phyloP scores from a whole-genome alignment of 2,329 filamentous ascomycete genomes.

The Cytospora piceae region DNA sequence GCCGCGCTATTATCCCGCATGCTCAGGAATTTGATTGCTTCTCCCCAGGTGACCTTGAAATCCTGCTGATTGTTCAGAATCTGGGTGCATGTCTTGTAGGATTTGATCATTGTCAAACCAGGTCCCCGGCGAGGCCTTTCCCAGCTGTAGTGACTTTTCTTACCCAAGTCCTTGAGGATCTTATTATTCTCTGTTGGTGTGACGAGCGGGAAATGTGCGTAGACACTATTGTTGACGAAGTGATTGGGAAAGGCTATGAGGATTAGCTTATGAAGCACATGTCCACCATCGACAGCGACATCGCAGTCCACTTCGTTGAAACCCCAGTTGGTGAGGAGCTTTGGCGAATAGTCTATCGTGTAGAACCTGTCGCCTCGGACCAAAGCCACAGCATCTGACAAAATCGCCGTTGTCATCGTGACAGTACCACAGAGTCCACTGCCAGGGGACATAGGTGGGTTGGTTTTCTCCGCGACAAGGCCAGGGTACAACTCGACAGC shows the following conservation, averaged over 20 bases:
- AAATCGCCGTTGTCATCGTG: slow-evolving; percentile 57
- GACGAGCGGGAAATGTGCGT: slow-evolving; percentile 60
- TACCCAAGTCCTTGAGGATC: slow-evolving; percentile 60
- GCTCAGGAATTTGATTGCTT: slow-evolving; percentile 53
- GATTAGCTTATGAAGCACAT: slow-evolving; percentile 51
- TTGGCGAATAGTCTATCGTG: slow-evolving; percentile 51
- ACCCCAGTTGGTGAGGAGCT: slow-evolving; percentile 49
- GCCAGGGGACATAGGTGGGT: slow-evolving; percentile 54
- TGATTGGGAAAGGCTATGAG: slow-evolving; percentile 49
- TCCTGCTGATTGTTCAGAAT: slow-evolving; percentile 56
- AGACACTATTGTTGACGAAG: slow-evolving; percentile 58
- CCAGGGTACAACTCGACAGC: slow-evolving; percentile 73
- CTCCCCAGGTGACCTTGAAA: slow-evolving; percentile 63
- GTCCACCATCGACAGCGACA: slow-evolving; percentile 45
- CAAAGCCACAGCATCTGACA: slow-evolving; percentile 63
- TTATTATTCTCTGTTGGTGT: slow-evolving; percentile 54
- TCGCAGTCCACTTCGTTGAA: slow-evolving; percentile 46
- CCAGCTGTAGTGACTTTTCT: slow-evolving; percentile 62
- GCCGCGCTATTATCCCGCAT: slow-evolving; percentile 29
- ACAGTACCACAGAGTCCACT: slow-evolving; percentile 57
- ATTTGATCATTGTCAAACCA: slow-evolving; percentile 53
- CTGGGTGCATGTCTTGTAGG: slow-evolving; percentile 53
- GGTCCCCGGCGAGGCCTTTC: slow-evolving; percentile 52
- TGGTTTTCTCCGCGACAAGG: slow-evolving; percentile 63
- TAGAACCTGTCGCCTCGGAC: slow-evolving; percentile 64